Conservation (phyloP, 73 alveolate genomes). For the Paramecium pentaurelia region DNA sequence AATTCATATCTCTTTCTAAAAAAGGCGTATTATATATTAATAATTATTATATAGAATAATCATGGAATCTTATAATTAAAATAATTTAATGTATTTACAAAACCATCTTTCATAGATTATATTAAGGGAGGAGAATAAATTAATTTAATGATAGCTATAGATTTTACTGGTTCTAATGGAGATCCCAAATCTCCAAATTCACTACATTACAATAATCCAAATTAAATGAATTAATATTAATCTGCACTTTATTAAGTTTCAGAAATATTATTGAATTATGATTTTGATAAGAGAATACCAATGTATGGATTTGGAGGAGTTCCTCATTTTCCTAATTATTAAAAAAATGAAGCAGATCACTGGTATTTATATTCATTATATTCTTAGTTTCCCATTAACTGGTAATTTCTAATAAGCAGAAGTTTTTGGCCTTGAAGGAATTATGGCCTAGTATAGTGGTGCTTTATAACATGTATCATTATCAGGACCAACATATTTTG, state of each 20-base stretch:
- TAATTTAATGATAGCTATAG: slow-evolving; percentile 82
- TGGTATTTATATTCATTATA: slow-evolving; percentile 44
- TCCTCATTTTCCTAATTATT: slow-evolving; percentile 64
- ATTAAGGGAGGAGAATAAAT: slow-evolving; percentile 83
- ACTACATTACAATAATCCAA: slow-evolving; percentile 58
- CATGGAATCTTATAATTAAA: not conserved
- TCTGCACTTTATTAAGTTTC: slow-evolving; percentile 81
- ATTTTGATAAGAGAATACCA: slow-evolving; percentile 78
- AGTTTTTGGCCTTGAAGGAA: slow-evolving; percentile 67
- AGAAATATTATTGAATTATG: slow-evolving; percentile 77
- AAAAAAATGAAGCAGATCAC: slow-evolving; percentile 67
- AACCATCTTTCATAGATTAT: slow-evolving; percentile 82
- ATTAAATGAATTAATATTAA: slow-evolving; percentile 76
- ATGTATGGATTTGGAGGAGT: slow-evolving; percentile 95
- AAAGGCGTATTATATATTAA: slow-evolving; percentile 64
- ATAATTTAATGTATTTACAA: not conserved
- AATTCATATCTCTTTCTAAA: not conserved
- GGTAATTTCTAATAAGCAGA: slow-evolving; percentile 71
- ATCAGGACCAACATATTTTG: slow-evolving; percentile 87
- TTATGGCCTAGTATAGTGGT: slow-evolving; percentile 64
- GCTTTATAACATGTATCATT: slow-evolving; percentile 64
- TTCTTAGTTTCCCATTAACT: slow-evolving; percentile 69
- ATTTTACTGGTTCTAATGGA: slow-evolving; percentile 91
- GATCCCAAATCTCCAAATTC: slow-evolving; percentile 70
- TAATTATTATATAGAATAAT: slow-evolving; percentile 63